phyloP scores from a whole-genome alignment of 2,329 filamentous ascomycete genomes.

The Penicillium verrucosum region DNA sequence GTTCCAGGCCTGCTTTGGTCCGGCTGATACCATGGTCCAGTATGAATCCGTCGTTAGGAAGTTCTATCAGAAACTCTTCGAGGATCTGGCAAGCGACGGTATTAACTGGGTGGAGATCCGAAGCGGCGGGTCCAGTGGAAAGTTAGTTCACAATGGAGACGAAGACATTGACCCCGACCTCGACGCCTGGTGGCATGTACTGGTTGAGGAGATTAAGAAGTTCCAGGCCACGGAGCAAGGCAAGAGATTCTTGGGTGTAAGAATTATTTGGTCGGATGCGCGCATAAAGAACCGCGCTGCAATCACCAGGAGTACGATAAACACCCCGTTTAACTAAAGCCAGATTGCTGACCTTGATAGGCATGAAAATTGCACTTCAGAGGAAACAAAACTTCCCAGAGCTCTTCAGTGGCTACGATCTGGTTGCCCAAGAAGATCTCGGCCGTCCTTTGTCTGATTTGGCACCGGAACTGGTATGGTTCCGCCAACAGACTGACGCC shows the following conservation, averaged over 20 bases:
- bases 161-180: neutral
- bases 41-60: neutral
- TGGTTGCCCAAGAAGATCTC: conserved; percentile 81
- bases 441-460: conserved; percentile 72
- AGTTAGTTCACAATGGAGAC: conserved; percentile 58
- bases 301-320: neutral
- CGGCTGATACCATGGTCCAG: neutral
- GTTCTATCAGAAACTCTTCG: conserved; percentile 65
- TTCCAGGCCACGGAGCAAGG: neutral
- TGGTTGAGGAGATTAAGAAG: neutral
- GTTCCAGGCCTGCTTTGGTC: neutral
- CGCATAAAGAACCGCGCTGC: neutral
- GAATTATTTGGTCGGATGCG: neutral
- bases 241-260: neutral
- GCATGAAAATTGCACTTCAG: conserved; percentile 80
- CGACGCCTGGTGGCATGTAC: neutral
- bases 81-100: conserved; percentile 68
- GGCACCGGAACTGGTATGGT: conserved; percentile 83
- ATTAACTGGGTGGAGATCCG: conserved; percentile 79
- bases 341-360: conserved; percentile 47
- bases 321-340: neutral
- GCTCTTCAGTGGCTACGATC: conserved; percentile 77
- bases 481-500: conserved; percentile 73
- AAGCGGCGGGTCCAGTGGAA: conserved; percentile 68
- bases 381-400: conserved; percentile 75